Conservation (phyloP, 176 grass and related monocot genomes). For the Dactylis glomerata region DNA sequence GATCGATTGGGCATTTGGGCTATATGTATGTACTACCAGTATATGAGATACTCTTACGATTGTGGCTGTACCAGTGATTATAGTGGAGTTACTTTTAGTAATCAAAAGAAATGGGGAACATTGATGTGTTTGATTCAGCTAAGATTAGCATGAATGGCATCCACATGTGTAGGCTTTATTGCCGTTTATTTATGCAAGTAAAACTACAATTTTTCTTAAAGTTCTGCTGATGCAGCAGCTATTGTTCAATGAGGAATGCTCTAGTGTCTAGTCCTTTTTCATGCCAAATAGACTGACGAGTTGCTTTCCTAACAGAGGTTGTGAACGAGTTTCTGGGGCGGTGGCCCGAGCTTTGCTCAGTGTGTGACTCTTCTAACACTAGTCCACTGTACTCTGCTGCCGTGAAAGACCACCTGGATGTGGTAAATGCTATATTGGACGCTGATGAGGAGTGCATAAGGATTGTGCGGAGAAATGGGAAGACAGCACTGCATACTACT, state of each 20-base stretch:
- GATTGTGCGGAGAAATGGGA: slow-evolving; percentile 89
- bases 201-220: background rate
- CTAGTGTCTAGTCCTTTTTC: background rate
- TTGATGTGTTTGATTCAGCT: background rate
- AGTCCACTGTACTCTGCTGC: slow-evolving; percentile 92
- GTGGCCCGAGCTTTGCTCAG: slow-evolving; percentile 68
- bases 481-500: slow-evolving; percentile 80
- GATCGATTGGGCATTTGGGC: background rate
- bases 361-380: slow-evolving; percentile 79
- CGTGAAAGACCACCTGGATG: slow-evolving; percentile 80
- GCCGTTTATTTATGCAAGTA: background rate
- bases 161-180: background rate
- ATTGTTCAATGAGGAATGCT: background rate
- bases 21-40: background rate
- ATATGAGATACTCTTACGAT: background rate
- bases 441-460: slow-evolving; percentile 50
- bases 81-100: background rate
- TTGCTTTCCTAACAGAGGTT: slow-evolving; percentile 44
- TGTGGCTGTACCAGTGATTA: background rate
- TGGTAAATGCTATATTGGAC: slow-evolving; percentile 84
- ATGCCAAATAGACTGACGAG: background rate
- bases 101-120: background rate
- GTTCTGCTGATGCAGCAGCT: background rate
- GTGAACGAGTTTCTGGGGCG: slow-evolving; percentile 70
- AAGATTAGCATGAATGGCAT: background rate